Base-by-base conservation (phyloP, 2,329 filamentous ascomycete species). In the Chrysosporium queenslandicum region DNA sequence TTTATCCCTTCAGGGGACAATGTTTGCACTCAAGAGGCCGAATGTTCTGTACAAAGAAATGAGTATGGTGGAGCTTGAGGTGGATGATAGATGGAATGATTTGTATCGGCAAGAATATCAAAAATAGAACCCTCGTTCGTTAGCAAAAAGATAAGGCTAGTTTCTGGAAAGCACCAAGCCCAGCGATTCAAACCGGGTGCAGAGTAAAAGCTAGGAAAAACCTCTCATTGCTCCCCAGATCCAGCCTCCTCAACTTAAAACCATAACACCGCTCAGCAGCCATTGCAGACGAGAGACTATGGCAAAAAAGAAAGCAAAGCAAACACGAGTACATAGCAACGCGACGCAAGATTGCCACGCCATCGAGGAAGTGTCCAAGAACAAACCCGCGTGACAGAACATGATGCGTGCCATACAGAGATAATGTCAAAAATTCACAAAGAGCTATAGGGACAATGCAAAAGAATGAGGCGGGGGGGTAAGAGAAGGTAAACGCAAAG, bases 331-430 rank as follows among this genome's bases (percentile, higher is more conserved):
- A 60, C 54, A 60, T 56, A 56, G 58, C 20, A 45, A 12, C 7
- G 27, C 2, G 16, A 27, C 27, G 18, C 40, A 45, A 37, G 12
- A 36, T 27, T 18, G 58, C 59, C 59, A 60, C 59, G 59, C 59
- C 64, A 55, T 59, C 58, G 55, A 62, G 43, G 59, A 62, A 63
- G 59, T 64, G 64, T 59, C 61, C 60, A 62, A 58, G 56, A 63
- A 61, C 53, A 60, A 54, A 49, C 43, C 49, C 54, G 30, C 46
- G 40, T 23, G 40, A 46, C 48, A 55, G 42, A 54, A 53, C 43
- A 55, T 25, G 51, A 50, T 23, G 29, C 53, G 49, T 56, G 53
- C 58, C 50, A 55, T 53, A 55, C 49, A 53, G 49, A 55, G 5
- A 21, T 7, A 36, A 20, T 6, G 23, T 34, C 29, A 47, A 56